Base-by-base conservation (phyloP, 371 early-diverging fungal genomes). In the Mortierella sp. region DNA sequence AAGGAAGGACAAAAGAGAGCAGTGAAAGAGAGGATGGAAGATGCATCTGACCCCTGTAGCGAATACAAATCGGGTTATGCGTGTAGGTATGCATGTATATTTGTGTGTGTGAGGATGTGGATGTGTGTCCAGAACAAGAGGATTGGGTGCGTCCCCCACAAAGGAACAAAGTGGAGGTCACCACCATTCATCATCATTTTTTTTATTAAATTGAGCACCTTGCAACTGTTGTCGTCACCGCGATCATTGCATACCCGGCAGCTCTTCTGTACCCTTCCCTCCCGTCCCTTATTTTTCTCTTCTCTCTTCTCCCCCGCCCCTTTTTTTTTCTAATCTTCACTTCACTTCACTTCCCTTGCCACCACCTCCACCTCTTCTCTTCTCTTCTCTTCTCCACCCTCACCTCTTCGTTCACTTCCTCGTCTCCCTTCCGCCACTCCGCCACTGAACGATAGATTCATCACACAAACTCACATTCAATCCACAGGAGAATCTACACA, bases 121-220 rank as follows among this genome's bases (percentile, higher is more conserved):
- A 32, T 32, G 60, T 32, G 32, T 32, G 60, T 32, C 32, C 35
- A 32, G 27, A n/a, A 18, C 27, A 29, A 4, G 51, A 51, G 51
- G 60, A 60, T 14, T 32, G 60, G 60, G 32, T 60, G 60, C 60
- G 32, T 14, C 60, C 32, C 60, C 60, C 60, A 60, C 60, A 60
- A 60, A 29, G 27, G 11, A 58, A 58, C n/a, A 51, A 51, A 18
- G 51, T 46, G 48, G 16, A 46, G 48, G 46, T 0, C 49, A 49
- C 49, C 21, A 49, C 49, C 49, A 49, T 49, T 16, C 49, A 21
- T 16, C 5, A 18, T 21, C 49, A 49, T 18, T 49, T 49, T 46
- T 14, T 1, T 46, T 46, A 46, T 46, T 46, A 10, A 5, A 49
- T 18, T 49, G 49, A 49, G 49, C 49, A 21, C 18, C 21, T 41